Evolutionary conservation across 495 filamentous ascomycete species (phyloP).

Genomic region (Tuber microsphaerosporum): DNA sequence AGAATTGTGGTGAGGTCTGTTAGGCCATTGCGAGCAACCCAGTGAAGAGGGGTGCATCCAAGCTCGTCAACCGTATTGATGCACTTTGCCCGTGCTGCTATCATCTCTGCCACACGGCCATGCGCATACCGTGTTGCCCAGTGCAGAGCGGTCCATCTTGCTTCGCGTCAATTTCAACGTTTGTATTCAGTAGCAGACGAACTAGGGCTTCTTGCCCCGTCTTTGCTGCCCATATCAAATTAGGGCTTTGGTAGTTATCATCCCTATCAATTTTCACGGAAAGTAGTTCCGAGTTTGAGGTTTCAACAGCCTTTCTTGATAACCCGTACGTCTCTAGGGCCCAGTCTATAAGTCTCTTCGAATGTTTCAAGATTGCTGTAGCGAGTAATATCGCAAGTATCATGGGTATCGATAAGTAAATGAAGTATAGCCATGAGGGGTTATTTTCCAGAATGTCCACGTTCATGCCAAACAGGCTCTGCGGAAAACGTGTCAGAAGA

Average conservation of each 20-base stretch:
- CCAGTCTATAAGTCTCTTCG: not conserved
- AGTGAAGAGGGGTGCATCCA: conserved; percentile 21
- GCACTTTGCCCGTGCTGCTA: not conserved
- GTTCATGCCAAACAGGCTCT: conserved; percentile 25
- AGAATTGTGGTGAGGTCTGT: conserved; percentile 18
- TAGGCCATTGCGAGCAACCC: conserved; percentile 25
- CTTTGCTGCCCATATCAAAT: conserved; percentile 12
- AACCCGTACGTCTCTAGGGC: not conserved
- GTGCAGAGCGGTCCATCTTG: conserved; percentile 21
- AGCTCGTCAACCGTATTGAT: conserved; percentile 1
- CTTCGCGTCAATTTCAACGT: conserved; percentile 4
- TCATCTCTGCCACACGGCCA: not conserved
- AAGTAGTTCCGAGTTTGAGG: not conserved
- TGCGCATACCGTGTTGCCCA: conserved; percentile 14
- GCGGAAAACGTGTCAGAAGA: not conserved
- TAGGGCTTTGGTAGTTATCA: not conserved
- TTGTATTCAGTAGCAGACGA: conserved; percentile 18
- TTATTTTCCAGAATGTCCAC: conserved; percentile 9
- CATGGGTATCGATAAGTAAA: conserved; percentile 15
- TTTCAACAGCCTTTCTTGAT: not conserved
- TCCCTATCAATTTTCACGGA: conserved; percentile 2
- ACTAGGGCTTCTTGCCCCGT: conserved; percentile 24
- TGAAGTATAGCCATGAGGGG: conserved; percentile 13
- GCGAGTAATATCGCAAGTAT: not conserved
- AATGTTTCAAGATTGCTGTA: conserved; percentile 1